Conservation (phyloP, 768 basidiomycete species). For the Cystobasidiopsis lactophilus region DNA sequence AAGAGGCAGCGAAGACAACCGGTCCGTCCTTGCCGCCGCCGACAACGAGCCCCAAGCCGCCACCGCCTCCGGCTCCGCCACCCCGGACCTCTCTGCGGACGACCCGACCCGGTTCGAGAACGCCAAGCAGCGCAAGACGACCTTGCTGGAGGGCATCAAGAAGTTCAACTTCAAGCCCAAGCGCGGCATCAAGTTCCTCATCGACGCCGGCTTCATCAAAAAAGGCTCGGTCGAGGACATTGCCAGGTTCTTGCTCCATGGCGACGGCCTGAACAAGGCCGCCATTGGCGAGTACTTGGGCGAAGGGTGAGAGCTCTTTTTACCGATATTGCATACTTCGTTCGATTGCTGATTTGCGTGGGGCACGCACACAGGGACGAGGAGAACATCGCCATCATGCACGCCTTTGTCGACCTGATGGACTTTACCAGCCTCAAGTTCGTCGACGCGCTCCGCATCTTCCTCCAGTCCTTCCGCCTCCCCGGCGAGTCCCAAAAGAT, state of each 20-base stretch:
- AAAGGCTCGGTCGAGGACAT: slow-evolving; percentile 50
- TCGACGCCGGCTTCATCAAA: slow-evolving; percentile 68
- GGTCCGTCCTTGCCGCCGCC: background rate
- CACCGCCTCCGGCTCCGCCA: slow-evolving; percentile 30
- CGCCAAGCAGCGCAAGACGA: slow-evolving; percentile 91
- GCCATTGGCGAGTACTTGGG: slow-evolving; percentile 97
- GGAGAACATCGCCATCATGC: slow-evolving; percentile 78
- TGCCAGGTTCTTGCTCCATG: slow-evolving; percentile 59
- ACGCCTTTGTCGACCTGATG: slow-evolving; percentile 81
- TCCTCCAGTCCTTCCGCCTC: slow-evolving; percentile 85
- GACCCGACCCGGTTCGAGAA: slow-evolving; percentile 83
- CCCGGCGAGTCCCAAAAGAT: slow-evolving; percentile 97
- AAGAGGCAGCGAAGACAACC: slow-evolving; percentile 5
- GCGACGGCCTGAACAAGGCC: slow-evolving; percentile 80
- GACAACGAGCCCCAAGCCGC: background rate
- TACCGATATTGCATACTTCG: background rate
- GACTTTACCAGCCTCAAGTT: slow-evolving; percentile 65
- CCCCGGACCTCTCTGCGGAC: slow-evolving; percentile 52
- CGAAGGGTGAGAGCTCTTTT: slow-evolving; percentile 47
- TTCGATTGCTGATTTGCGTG: background rate
- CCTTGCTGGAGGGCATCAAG: slow-evolving; percentile 76
- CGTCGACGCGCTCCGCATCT: slow-evolving; percentile 68
- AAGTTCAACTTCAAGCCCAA: slow-evolving; percentile 99
- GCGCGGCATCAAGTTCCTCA: slow-evolving; percentile 65
- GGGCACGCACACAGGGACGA: slow-evolving; percentile 77